Base-by-base conservation (phyloP, 371 early-diverging fungal species). In the Rhizopus delemar region DNA sequence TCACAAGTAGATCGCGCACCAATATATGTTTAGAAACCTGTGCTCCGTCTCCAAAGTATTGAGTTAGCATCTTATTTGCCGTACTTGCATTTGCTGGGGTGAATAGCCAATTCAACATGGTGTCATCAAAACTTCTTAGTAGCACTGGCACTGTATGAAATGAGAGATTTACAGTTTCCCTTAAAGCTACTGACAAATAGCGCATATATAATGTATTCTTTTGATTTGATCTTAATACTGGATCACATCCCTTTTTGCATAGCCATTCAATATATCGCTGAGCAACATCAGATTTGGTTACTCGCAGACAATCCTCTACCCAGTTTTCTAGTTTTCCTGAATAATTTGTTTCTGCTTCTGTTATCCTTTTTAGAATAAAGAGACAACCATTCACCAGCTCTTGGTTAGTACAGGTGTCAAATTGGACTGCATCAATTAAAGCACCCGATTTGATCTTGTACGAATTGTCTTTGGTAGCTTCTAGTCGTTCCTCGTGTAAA, bases 371-470 rank as follows among this genome's bases (percentile, higher is more conserved):
- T 15, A 75, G 41, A 15, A 69, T 50, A 11, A 8, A 3, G 31
- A 57, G 55, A 41, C 70, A 75, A 3, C 72, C 75, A 11, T 65
- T 16, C 51, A 59, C 51, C 13, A 68, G 28, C 4, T 32, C 48
- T 9, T 13, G 48, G 31, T 66, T 62, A 3, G 55, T 31, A 8
- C 53, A 45, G n/a, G 51, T 59, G 11, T 51, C 58, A 54, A 60
- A 62, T 13, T 51, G 57, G 16, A 66, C 50, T 8, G 69, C 53
- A 55, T 73, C 63, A 29, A 75, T 61, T 12, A 52, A 53, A 3
- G 74, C 77, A 7, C 77, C 74, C 36, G 73, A 67, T 36, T 64
- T 71, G 3, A 60, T 52, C 43, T 58, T 65, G 13, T 72, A 65
- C 2, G 56, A 56, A 3, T 56, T 46, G 8, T 11, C 45, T 32